Conservation (phyloP, 2,329 filamentous ascomycete genomes). For the Fusarium duplospermum region DNA sequence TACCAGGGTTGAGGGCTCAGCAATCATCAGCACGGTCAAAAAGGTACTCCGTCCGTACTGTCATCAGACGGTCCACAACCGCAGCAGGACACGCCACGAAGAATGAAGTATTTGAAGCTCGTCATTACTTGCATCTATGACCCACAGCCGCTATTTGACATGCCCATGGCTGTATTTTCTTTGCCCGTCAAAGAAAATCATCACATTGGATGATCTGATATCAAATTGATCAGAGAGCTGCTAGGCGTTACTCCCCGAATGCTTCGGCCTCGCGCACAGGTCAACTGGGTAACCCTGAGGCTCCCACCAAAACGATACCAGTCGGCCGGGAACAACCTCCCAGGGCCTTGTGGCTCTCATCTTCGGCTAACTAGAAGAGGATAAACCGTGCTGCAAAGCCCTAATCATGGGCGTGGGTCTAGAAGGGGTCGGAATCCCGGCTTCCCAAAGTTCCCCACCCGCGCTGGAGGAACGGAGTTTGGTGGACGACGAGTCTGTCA, state of each 20-base stretch:
- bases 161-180: neutral
- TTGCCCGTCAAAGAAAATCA: neutral
- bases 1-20: slow-evolving; percentile 28
- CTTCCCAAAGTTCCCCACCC: slow-evolving; percentile 21
- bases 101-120: slow-evolving; percentile 29
- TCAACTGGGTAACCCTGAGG: slow-evolving; percentile 26
- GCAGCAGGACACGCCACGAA: slow-evolving; percentile 14
- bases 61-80: slow-evolving; percentile 10
- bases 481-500: slow-evolving; percentile 21
- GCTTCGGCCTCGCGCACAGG: slow-evolving; percentile 7
- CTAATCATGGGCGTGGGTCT: slow-evolving; percentile 34
- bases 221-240: slow-evolving; percentile 2
- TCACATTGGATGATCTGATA: neutral
- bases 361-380: slow-evolving; percentile 37
- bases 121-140: slow-evolving; percentile 18
- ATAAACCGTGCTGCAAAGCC: slow-evolving; percentile 23
- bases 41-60: slow-evolving; percentile 17
- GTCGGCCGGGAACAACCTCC: slow-evolving; percentile 29
- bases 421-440: slow-evolving; percentile 17
- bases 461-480: slow-evolving; percentile 23
- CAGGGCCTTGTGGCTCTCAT: slow-evolving; percentile 29
- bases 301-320: slow-evolving; percentile 30
- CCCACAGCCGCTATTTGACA: slow-evolving; percentile 12
- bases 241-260: slow-evolving; percentile 4
- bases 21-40: slow-evolving; percentile 17